Evolutionary conservation across 495 filamentous ascomycete genomes (phyloP).

Genomic region (Hyphodiscus hymeniophilus): DNA sequence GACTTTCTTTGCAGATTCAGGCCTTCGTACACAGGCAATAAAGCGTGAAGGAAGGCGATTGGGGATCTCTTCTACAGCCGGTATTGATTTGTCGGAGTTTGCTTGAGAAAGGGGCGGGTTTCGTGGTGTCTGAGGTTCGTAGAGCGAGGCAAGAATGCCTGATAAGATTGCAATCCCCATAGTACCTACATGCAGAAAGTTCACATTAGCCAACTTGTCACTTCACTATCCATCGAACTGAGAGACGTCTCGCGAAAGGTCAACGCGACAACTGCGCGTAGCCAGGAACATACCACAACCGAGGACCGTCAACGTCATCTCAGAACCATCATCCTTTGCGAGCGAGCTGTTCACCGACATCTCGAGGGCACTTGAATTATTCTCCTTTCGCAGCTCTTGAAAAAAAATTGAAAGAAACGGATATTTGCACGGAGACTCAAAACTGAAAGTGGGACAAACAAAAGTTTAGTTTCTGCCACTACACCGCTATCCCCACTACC

Average conservation of each 20-base stretch:
- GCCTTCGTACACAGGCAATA: constrained; percentile 65
- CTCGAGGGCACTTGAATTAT: background rate
- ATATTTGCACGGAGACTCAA: background rate
- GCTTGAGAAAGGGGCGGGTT: constrained; percentile 26
- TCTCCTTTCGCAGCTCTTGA: background rate
- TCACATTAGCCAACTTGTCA: background rate
- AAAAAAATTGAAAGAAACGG: background rate
- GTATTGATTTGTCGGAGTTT: constrained; percentile 40
- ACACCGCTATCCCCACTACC: background rate
- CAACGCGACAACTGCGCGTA: too few species aligned
- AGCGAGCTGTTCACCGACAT: constrained; percentile 9
- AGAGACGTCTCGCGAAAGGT: too few species aligned
- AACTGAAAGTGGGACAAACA: background rate
- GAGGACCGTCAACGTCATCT: constrained; percentile 60
- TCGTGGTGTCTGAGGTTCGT: constrained; percentile 30
- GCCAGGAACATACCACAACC: constrained; percentile 52
- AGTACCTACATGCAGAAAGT: constrained; percentile 44
- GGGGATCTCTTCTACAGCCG: constrained; percentile 37
- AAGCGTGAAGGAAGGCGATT: constrained; percentile 58
- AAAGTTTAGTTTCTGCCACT: background rate
- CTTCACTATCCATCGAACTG: too few species aligned
- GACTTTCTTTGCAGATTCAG: constrained; percentile 54
- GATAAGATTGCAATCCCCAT: constrained; percentile 80
- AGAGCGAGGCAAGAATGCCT: constrained; percentile 64
- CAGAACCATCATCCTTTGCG: constrained; percentile 22